Percentiles rank a stretch among this genome's conserved stretches.
phyloP scores from a whole-genome alignment of 331 rosid genomes.

The Rosa hybrid region DNA sequence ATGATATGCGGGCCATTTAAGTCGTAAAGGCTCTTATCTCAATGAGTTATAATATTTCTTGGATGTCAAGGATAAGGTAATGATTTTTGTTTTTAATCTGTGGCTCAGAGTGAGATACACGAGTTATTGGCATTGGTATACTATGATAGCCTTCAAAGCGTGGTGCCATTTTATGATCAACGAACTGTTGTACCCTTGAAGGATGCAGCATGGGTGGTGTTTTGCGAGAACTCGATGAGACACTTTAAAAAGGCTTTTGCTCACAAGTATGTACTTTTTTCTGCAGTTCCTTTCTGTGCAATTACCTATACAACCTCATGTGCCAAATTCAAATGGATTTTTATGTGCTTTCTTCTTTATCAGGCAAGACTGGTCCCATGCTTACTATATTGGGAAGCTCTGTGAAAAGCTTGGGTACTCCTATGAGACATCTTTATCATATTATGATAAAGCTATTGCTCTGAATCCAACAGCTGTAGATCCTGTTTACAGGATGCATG shows the following conservation, averaged over 20 bases:
- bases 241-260: slow-evolving; percentile 90
- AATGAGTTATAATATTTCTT: slow-evolving; percentile 16
- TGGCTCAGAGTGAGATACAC: slow-evolving; percentile 86
- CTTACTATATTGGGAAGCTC: slow-evolving; percentile 95
- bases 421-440: slow-evolving; percentile 67
- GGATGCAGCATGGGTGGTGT: slow-evolving; percentile 74
- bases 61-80: slow-evolving; percentile 26
- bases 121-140: slow-evolving; percentile 94
- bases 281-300: slow-evolving; percentile 16
- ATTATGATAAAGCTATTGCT: slow-evolving; percentile 75
- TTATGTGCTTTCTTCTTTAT: slow-evolving; percentile 29
- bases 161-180: slow-evolving; percentile 95
- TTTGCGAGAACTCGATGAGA: slow-evolving; percentile 91
- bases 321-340: slow-evolving; percentile 4
- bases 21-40: slow-evolving; percentile 1
- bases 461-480: slow-evolving; percentile 89
- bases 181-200: slow-evolving; percentile 77
- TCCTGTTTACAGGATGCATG: slow-evolving; percentile 98
- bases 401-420: slow-evolving; percentile 88
- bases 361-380: slow-evolving; percentile 98
- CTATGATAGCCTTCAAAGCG: slow-evolving; percentile 97
- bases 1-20: slow-evolving; percentile 15
- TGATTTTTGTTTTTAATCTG: slow-evolving; percentile 23
- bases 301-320: neutral
- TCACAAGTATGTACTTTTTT: slow-evolving; percentile 59